Evolutionary conservation across 305 asterid genomes (phyloP).

Genomic region (Solanum hybrid): DNA sequence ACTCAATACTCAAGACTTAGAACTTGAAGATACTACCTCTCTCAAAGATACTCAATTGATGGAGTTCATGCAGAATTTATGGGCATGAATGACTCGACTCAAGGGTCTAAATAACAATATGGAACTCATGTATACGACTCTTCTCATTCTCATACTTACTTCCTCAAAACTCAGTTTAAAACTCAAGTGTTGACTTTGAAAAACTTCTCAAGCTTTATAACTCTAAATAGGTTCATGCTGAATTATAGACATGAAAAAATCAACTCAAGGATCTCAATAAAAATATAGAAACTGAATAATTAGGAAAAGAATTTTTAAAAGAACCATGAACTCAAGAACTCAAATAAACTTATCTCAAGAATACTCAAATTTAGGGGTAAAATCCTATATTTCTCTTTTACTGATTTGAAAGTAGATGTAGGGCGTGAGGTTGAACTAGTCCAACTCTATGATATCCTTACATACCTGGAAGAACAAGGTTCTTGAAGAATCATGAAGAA

Average conservation of each 20-base stretch:
- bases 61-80: not conserved
- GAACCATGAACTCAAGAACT: not conserved
- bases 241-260: not conserved
- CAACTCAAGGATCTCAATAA: not conserved
- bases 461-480: not conserved
- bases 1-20: not conserved
- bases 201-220: not conserved
- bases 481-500: not conserved
- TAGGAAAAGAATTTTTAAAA: too few relatives aligned
- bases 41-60: not conserved
- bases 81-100: not conserved
- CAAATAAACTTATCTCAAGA: not conserved
- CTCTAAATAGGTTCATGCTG: not conserved
- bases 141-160: not conserved
- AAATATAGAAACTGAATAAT: not conserved
- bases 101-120: not conserved
- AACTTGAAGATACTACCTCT: not conserved
- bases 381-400: not conserved
- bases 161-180: not conserved
- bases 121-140: not conserved
- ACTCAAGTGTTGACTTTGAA: not conserved
- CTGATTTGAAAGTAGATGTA: not conserved
- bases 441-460: not conserved
- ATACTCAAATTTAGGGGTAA: not conserved
- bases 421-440: not conserved